Conservation (phyloP, 1,139 yeast genomes). For the Lipomyces yarrowii region DNA sequence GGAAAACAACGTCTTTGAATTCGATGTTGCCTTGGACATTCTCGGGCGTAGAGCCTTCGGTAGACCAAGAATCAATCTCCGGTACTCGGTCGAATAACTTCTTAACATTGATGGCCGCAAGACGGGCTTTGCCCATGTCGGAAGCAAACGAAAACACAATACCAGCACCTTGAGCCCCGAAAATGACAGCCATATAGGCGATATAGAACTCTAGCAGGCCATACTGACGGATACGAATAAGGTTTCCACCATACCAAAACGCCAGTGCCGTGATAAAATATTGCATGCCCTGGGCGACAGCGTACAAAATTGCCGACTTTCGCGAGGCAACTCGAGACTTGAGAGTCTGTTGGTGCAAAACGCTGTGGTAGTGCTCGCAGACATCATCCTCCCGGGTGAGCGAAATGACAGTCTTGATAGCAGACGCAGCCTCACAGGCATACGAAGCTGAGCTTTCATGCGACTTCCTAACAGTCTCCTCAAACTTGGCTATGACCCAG, state of each 20-base stretch:
- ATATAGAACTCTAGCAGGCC: constrained; percentile 45
- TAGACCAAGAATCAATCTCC: constrained; percentile 50
- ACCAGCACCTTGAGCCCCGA: constrained; percentile 46
- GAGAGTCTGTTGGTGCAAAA: constrained; percentile 51
- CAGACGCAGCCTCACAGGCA: constrained; percentile 51
- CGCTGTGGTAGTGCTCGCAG: constrained; percentile 54
- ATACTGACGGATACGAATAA: constrained; percentile 33
- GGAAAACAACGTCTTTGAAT: constrained; percentile 67
- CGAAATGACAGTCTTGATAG: constrained; percentile 54
- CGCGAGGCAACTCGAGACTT: constrained; percentile 53
- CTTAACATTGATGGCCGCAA: constrained; percentile 55
- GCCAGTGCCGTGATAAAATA: constrained; percentile 38
- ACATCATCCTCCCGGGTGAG: constrained; percentile 59
- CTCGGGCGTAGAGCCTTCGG: constrained; percentile 43
- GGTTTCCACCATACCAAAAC: constrained; percentile 39
- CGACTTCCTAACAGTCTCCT: constrained; percentile 48
- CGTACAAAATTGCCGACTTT: constrained; percentile 47
- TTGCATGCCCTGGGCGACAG: constrained; percentile 35
- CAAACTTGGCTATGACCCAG: constrained; percentile 76
- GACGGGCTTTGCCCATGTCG: constrained; percentile 60
- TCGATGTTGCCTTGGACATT: constrained; percentile 48
- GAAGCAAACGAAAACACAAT: constrained; percentile 53
- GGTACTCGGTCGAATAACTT: constrained; percentile 52
- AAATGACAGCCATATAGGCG: constrained; percentile 52
- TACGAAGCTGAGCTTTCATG: constrained; percentile 54